A percentile compares a stretch with the other conserved stretches of the same genome.
Conservation (phyloP, 2,329 filamentous ascomycete species). For the Aspergillus spinulosporus region DNA sequence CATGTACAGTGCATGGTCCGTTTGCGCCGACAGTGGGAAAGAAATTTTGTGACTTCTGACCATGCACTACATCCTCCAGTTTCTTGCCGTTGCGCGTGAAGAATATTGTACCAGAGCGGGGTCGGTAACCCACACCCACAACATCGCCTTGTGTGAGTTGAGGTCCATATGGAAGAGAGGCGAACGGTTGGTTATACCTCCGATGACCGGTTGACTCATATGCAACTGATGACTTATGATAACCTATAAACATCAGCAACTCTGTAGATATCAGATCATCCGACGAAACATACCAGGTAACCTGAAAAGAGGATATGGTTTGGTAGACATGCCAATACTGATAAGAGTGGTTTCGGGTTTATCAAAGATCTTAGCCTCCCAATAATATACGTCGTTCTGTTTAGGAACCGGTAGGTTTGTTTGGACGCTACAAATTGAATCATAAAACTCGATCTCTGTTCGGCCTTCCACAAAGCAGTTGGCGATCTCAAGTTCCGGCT, state of each 20-base stretch:
- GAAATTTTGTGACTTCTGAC: constrained; percentile 91
- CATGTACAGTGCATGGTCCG: constrained; percentile 86
- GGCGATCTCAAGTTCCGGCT: constrained; percentile 96
- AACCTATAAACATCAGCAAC: constrained; percentile 58
- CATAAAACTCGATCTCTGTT: constrained; percentile 98
- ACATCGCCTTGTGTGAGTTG: constrained; percentile 90
- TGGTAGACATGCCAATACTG: constrained; percentile 92
- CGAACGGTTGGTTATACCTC: constrained; percentile 91
- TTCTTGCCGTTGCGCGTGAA: constrained; percentile 99
- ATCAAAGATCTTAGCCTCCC: constrained; percentile 98
- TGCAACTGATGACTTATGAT: constrained; percentile 87
- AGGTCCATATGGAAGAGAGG: constrained; percentile 75
- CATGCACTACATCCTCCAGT: constrained; percentile 89
- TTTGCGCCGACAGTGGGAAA: constrained; percentile 97
- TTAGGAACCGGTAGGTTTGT: constrained; percentile 96
- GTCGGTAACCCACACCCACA: constrained; percentile 90
- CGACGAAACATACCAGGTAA: constrained; percentile 70
- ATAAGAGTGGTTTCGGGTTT: constrained; percentile 87
- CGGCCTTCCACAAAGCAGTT: constrained; percentile 97
- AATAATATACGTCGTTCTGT: constrained; percentile 99
- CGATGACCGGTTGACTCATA: constrained; percentile 87
- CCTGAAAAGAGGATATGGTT: constrained; percentile 93
- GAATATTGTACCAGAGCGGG: constrained; percentile 91
- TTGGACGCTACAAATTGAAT: constrained; percentile 95
- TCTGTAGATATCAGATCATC: neutral